Conservation (phyloP, 2,329 filamentous ascomycete genomes). For the Aspergillus calidoustus region DNA sequence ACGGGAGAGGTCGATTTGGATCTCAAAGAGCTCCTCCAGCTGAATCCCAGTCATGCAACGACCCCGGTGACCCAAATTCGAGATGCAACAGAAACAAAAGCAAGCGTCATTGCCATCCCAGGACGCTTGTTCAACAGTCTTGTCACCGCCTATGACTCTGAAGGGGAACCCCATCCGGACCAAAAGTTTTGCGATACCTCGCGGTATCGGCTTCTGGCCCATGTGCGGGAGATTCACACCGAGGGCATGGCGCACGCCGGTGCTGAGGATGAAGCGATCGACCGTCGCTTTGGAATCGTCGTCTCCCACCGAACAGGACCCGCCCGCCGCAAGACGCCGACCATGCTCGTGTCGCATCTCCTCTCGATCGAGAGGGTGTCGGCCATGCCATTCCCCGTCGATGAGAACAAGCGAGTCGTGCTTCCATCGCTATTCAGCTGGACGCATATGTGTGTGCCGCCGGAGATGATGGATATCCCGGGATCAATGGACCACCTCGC, state of each 20-base stretch:
- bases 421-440: slow-evolving; percentile 48
- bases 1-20: background rate
- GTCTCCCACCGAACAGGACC: slow-evolving; percentile 42
- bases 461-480: slow-evolving; percentile 38
- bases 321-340: slow-evolving; percentile 29
- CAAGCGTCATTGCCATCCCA: background rate
- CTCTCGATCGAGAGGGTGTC: slow-evolving; percentile 46
- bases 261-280: slow-evolving; percentile 31
- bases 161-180: background rate
- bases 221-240: slow-evolving; percentile 48
- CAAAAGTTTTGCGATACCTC: background rate
- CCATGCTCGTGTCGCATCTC: slow-evolving; percentile 41
- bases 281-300: slow-evolving; percentile 42
- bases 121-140: slow-evolving; percentile 1
- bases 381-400: slow-evolving; percentile 28
- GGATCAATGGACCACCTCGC: slow-evolving; percentile 25
- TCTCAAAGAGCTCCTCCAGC: background rate
- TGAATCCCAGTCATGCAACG: background rate
- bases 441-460: slow-evolving; percentile 46
- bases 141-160: background rate
- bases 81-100: background rate
- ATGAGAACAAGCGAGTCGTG: slow-evolving; percentile 29
- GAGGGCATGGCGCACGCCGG: slow-evolving; percentile 45
- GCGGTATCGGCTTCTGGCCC: slow-evolving; percentile 37
- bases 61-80: background rate